Percentiles rank a stretch among this genome's conserved stretches.
Conservation (phyloP, 2,329 filamentous ascomycete species). For the Aspergillus arachidicola region DNA sequence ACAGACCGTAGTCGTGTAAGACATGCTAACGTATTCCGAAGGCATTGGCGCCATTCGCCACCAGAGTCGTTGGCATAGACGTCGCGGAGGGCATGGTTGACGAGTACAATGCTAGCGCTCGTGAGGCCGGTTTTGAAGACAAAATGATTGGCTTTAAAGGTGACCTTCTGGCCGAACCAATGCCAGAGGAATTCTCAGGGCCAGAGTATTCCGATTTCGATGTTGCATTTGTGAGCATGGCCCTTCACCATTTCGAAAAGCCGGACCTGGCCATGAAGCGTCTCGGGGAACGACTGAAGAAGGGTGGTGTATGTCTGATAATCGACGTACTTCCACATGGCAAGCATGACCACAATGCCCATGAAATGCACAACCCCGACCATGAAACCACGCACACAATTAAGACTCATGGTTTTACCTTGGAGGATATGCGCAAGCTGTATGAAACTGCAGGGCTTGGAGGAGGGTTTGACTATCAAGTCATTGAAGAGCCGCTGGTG, state of each 20-base stretch:
- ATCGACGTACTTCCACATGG: constrained; percentile 67
- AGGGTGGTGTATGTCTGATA: constrained; percentile 68
- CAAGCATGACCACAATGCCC: constrained; percentile 19
- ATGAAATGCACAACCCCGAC: constrained; percentile 21
- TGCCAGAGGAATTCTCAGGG: constrained; percentile 59
- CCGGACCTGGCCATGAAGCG: constrained; percentile 61
- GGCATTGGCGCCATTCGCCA: constrained; percentile 64
- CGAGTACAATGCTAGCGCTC: constrained; percentile 65
- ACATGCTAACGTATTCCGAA: constrained; percentile 10
- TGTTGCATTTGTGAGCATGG: constrained; percentile 63
- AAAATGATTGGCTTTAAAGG: constrained; percentile 62
- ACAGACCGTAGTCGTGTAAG: background rate
- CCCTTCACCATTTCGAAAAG: constrained; percentile 70
- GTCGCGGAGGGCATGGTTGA: constrained; percentile 71
- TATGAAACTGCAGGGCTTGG: constrained; percentile 66
- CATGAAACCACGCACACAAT: constrained; percentile 56
- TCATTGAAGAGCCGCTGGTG: constrained; percentile 55
- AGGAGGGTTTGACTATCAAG: constrained; percentile 59
- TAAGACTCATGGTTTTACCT: constrained; percentile 67
- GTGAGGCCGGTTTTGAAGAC: constrained; percentile 51
- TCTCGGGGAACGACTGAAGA: constrained; percentile 63
- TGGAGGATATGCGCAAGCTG: constrained; percentile 60
- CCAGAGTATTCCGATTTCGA: constrained; percentile 71
- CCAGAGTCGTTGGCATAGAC: constrained; percentile 68
- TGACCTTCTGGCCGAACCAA: constrained; percentile 57